Base-by-base conservation (phyloP, 345 rosid genomes). In the Pugionium cornutum region DNA sequence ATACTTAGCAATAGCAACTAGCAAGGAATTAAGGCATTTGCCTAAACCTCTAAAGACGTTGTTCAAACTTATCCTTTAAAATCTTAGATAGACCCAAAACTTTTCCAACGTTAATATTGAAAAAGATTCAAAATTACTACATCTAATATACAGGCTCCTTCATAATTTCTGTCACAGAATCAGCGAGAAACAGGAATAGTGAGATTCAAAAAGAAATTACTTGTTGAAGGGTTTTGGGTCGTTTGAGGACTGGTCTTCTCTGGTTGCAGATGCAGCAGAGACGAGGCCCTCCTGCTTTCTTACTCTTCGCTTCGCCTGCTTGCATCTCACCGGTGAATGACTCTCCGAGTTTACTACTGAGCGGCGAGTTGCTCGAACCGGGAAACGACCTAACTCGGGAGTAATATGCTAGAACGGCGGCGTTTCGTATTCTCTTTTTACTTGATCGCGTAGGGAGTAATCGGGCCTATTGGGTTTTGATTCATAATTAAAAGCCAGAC, bases 161-260 rank as follows among this genome's bases (percentile, higher is more conserved):
- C 18, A 18, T 18, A 18, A 18, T 18, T 18, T 18, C 18, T 18
- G 18, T 18, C 18, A 18, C 18, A 18, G 18, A 18, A 18, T 18
- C 18, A 18, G 18, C 18, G 18, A 18, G 18, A 18, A 18, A 18
- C 18, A 18, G 18, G 18, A 18, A 18, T 18, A 18, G 18, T 53
- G 10, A 59, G 8, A 40, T 27, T 35, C 27, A 33, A 65, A 58
- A 30, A 56, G 18, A 18, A 18, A 18, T 37, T 72, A 91, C 98
- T 82, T 84, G 95, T 58, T 89, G 87, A 67, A 89, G 83, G 77
- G 96, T 89, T 86, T 87, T 89, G 47, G 97, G 97, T 77, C 97
- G 75, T 67, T 84, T 92, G 63, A 92, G 95, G 10, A 84, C 91
- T 9, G 94, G 79, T 32, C 80, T 81, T 64, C 82, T 79, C 52